A percentile compares a stretch with the other conserved stretches of the same genome.
These are phyloP conservation scores for Ceratocystis cacaofunesta DNA, from an alignment of 2,329 filamentous ascomycete species.

Conservation along the genomic window DNA sequence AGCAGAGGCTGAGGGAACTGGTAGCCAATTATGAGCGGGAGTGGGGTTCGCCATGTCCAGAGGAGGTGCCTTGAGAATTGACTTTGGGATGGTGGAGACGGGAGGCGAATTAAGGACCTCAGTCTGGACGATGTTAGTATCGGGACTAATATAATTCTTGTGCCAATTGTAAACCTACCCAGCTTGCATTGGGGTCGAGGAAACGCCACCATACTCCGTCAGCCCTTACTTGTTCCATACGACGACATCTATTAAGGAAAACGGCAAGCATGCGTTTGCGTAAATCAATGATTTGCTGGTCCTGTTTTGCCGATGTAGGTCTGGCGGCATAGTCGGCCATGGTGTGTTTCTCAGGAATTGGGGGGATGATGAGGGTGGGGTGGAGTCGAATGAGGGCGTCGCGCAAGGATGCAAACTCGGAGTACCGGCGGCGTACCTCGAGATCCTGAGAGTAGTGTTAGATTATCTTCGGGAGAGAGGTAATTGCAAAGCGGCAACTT, in stretches of 20 bases:
- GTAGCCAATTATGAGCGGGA: conserved; percentile 71
- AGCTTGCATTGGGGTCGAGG: conserved; percentile 93
- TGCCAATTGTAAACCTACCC: conserved; percentile 43
- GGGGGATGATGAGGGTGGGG: conserved; percentile 86
- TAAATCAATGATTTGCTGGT: conserved; percentile 89
- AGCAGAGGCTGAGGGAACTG: conserved; percentile 69
- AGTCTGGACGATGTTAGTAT: conserved; percentile 40
- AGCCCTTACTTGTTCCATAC: conserved; percentile 80
- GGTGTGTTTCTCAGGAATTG: conserved; percentile 96
- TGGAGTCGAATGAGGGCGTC: conserved; percentile 82
- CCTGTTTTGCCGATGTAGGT: conserved; percentile 94
- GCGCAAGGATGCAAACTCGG: conserved; percentile 84
- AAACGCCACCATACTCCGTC: conserved; percentile 98
- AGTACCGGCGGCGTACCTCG: conserved; percentile 88
- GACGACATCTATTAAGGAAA: conserved; percentile 82
- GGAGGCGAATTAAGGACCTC: conserved; percentile 92
- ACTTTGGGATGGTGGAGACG: conserved; percentile 81
- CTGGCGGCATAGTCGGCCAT: conserved; percentile 98
- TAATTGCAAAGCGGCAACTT: conserved; percentile 24
- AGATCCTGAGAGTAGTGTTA: conserved; percentile 50
- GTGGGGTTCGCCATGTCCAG: conserved; percentile 87
- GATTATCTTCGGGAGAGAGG: conserved; percentile 8
- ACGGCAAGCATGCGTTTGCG: conserved; percentile 94
- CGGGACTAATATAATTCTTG: conserved; percentile 11
- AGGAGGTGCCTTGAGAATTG: conserved; percentile 86